Evolutionary conservation across 371 early-diverging fungal genomes (phyloP).

Genomic region (Mucor piriformis): DNA sequence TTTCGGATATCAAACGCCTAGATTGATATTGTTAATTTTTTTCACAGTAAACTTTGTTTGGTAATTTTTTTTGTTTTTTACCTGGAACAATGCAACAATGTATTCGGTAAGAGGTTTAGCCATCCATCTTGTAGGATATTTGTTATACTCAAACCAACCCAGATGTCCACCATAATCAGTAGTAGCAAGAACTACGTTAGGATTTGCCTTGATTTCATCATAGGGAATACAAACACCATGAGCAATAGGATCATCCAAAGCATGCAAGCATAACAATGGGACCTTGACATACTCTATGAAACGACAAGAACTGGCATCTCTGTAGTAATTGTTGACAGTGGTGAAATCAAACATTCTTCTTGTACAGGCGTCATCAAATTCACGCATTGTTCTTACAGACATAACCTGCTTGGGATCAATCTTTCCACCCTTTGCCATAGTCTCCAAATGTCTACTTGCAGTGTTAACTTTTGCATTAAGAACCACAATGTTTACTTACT

Average conservation of each 20-base stretch:
- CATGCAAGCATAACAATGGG: constrained; percentile 83
- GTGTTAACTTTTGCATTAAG: neutral
- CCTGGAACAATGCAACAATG: constrained; percentile 59
- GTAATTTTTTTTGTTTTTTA: no score
- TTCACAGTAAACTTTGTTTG: no score
- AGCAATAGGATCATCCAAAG: constrained; percentile 95
- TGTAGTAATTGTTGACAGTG: constrained; percentile 86
- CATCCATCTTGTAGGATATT: constrained; percentile 65
- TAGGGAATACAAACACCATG: constrained; percentile 72
- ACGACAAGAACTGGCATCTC: constrained; percentile 74
- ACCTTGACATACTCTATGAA: constrained; percentile 73
- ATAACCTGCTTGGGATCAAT: constrained; percentile 60
- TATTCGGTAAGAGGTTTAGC: constrained; percentile 72
- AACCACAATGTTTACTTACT: constrained; percentile 15
- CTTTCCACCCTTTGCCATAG: constrained; percentile 54
- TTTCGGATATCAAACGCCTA: constrained; percentile 14
- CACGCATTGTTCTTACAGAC: constrained; percentile 41
- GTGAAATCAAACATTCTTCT: constrained; percentile 70
- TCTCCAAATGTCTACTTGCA: constrained; percentile 54
- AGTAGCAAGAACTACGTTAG: constrained; percentile 83
- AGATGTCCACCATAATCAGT: constrained; percentile 93
- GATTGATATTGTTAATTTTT: neutral
- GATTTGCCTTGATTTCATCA: constrained; percentile 76
- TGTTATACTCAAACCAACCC: constrained; percentile 83
- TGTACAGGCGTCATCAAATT: constrained; percentile 76